phyloP scores from a whole-genome alignment of 768 basidiomycete species.

The Boletus rex-veris region DNA sequence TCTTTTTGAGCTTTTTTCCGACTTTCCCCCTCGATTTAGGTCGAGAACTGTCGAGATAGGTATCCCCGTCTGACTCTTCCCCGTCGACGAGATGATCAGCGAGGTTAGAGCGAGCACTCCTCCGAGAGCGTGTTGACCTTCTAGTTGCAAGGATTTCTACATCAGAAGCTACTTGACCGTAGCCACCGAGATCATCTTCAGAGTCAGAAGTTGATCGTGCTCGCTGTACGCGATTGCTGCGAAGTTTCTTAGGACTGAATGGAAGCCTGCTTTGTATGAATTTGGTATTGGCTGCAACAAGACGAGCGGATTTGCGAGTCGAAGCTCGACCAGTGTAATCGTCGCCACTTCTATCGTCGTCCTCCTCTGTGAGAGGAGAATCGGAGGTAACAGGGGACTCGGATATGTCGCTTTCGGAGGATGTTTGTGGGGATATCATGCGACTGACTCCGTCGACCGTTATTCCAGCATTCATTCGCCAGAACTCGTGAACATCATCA shows the following conservation, averaged over 20 bases:
- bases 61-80: conserved; percentile 32
- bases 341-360: conserved; percentile 16
- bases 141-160: conserved; percentile 30
- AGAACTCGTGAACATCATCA: conserved; percentile 49
- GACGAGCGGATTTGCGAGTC: conserved; percentile 20
- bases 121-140: conserved; percentile 49
- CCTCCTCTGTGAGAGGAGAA: conserved; percentile 30
- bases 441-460: conserved; percentile 25
- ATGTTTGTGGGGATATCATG: neutral
- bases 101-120: conserved; percentile 36
- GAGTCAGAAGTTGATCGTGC: conserved; percentile 31
- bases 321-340: neutral
- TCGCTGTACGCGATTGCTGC: conserved; percentile 31
- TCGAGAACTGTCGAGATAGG: conserved; percentile 31
- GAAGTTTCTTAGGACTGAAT: conserved; percentile 66
- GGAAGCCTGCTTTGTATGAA: conserved; percentile 41
- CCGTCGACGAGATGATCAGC: conserved; percentile 26
- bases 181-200: conserved; percentile 40
- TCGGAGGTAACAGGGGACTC: conserved; percentile 7
- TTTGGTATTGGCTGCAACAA: conserved; percentile 1
- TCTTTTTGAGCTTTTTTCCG: conserved; percentile 23
- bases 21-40: conserved; percentile 2
- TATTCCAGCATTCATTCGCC: conserved; percentile 45
- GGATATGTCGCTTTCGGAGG: conserved; percentile 12
- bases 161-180: conserved; percentile 32